phyloP scores from a whole-genome alignment of 2,329 filamentous ascomycete species.

The Aspergillus alliaceus region DNA sequence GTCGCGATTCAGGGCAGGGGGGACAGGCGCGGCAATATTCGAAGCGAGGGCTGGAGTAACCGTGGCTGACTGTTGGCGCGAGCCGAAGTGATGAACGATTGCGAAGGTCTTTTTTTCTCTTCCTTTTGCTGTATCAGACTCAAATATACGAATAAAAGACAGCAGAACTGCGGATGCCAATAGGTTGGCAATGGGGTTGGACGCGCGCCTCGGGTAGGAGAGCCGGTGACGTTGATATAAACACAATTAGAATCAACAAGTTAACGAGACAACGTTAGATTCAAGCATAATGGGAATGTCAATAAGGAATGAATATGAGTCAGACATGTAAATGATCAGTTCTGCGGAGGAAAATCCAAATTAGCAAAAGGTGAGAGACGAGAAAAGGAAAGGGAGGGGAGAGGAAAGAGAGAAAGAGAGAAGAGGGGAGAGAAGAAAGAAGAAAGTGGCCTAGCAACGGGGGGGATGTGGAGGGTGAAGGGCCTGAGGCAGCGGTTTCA shows the following conservation, averaged over 20 bases:
- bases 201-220: constrained; percentile 7
- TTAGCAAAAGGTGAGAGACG: constrained; percentile 6
- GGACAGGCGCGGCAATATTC: background rate
- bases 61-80: background rate
- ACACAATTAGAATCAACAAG: constrained; percentile 9
- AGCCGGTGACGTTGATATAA: constrained; percentile 21
- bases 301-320: constrained; percentile 1
- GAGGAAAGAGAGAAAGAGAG: constrained; percentile 3
- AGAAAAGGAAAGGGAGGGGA: background rate
- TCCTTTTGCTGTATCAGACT: too few species aligned
- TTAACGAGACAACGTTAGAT: constrained; percentile 4
- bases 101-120: background rate
- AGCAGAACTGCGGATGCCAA: too few species aligned
- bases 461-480: background rate
- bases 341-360: background rate
- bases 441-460: constrained; percentile 4
- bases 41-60: background rate
- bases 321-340: background rate
- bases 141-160: too few species aligned
- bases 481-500: constrained; percentile 11
- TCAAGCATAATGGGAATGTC: constrained; percentile 6
- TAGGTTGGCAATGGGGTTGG: background rate
- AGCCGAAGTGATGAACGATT: background rate
- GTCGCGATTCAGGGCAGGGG: background rate
- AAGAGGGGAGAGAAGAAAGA: constrained; percentile 5